These are phyloP conservation scores for Parietaria judaica DNA, from an alignment of 306 rosid species.

Conservation along the genomic window DNA sequence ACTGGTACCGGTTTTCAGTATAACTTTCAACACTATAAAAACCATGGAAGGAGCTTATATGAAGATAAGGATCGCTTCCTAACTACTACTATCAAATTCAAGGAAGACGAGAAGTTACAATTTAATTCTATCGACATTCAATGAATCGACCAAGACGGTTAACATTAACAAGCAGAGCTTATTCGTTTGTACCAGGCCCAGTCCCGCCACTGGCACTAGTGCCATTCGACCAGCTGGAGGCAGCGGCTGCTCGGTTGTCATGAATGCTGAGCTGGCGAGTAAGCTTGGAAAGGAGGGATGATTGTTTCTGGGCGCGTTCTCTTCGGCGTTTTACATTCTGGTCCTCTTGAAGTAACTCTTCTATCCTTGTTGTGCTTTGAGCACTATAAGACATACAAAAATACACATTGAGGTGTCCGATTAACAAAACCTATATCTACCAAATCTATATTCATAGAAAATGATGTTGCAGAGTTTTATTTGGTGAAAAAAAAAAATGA, in stretches of 20 bases:
- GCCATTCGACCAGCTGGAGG: slow-evolving; percentile 75
- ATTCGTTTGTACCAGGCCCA: slow-evolving; percentile 25
- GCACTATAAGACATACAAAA: slow-evolving; percentile 36
- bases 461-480: neutral
- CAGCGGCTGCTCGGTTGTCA: slow-evolving; percentile 79
- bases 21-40: neutral
- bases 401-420: neutral
- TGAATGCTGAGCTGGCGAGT: slow-evolving; percentile 90
- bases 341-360: slow-evolving; percentile 89
- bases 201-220: slow-evolving; percentile 18
- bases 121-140: too few relatives aligned
- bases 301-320: slow-evolving; percentile 76
- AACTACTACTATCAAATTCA: too few relatives aligned
- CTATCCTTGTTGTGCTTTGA: slow-evolving; percentile 82
- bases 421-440: neutral
- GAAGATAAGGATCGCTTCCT: too few relatives aligned
- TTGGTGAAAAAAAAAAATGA: neutral
- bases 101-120: too few relatives aligned
- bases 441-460: neutral
- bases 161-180: too few relatives aligned
- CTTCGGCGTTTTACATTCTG: slow-evolving; percentile 78
- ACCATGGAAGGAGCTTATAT: neutral
- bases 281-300: slow-evolving; percentile 83
- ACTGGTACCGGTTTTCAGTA: too few relatives aligned
- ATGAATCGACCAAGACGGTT: too few relatives aligned